These are phyloP conservation scores for Ilex paraguariensis DNA, from an alignment of 305 asterid genomes.

Conservation along the genomic window DNA sequence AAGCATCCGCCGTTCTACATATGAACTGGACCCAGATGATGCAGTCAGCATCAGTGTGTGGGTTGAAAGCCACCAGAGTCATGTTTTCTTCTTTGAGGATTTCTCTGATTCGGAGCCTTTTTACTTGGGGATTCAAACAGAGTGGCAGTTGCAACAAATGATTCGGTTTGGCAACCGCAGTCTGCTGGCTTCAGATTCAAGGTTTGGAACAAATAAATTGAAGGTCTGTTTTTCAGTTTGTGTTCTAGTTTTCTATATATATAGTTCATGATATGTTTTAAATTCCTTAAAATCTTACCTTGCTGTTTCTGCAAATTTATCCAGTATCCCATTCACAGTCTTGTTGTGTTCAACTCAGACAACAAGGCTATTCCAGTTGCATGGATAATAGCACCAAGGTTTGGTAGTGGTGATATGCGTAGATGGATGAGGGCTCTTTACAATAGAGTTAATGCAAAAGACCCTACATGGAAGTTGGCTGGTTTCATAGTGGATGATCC, in stretches of 20 bases:
- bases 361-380: constrained; percentile 99
- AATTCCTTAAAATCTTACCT: constrained; percentile 29
- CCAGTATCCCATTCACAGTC: constrained; percentile 89
- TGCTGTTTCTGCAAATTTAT: constrained; percentile 29
- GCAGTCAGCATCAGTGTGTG: neutral
- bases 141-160: neutral
- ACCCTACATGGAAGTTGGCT: constrained; percentile 92
- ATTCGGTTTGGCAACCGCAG: neutral
- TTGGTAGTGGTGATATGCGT: constrained; percentile 52
- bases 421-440: constrained; percentile 93
- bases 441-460: constrained; percentile 76
- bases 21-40: neutral
- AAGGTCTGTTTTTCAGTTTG: neutral
- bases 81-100: neutral
- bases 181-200: neutral
- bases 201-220: neutral
- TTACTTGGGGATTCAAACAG: neutral
- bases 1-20: neutral
- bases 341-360: constrained; percentile 91
- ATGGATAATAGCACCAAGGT: constrained; percentile 76
- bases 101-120: neutral
- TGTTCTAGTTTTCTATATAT: too few species aligned
- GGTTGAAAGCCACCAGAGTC: neutral
- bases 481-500: constrained; percentile 93
- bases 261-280: neutral